Evolutionary conservation across 257 asterid genomes (phyloP).

Genomic region (Capsicum pubescens): DNA sequence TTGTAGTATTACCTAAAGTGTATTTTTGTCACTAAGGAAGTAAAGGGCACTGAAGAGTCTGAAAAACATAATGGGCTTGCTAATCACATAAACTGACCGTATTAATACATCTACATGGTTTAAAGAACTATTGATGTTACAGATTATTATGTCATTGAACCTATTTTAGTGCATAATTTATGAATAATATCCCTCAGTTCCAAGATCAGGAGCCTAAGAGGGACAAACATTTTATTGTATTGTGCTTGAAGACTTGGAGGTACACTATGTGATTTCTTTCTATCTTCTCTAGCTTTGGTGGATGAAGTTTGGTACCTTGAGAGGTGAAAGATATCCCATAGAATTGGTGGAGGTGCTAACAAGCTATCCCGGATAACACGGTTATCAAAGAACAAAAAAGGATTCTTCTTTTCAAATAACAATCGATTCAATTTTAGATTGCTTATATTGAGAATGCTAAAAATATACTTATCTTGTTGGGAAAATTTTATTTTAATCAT

Average conservation of each 20-base stretch:
- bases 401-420: not conserved
- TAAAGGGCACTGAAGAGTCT: conserved; percentile 9
- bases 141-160: conserved; percentile 5
- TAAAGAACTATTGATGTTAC: conserved; percentile 17
- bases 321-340: too few species aligned
- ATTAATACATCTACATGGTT: not conserved
- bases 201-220: conserved; percentile 21
- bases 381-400: too few species aligned
- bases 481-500: not conserved
- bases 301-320: too few species aligned
- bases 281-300: too few species aligned
- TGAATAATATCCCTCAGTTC: not conserved
- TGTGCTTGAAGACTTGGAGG: not conserved
- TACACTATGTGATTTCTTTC: not conserved
- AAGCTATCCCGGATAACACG: too few species aligned
- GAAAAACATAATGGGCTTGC: not conserved
- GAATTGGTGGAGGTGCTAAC: too few species aligned
- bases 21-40: conserved; percentile 1
- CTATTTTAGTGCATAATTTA: conserved; percentile 9
- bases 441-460: not conserved
- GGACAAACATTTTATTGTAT: not conserved
- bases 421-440: not conserved
- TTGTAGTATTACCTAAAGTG: conserved; percentile 6
- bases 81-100: not conserved
- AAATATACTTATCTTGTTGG: not conserved